Evolutionary conservation across 306 rosid species (phyloP).

Genomic region (Boehmeria nivea): DNA sequence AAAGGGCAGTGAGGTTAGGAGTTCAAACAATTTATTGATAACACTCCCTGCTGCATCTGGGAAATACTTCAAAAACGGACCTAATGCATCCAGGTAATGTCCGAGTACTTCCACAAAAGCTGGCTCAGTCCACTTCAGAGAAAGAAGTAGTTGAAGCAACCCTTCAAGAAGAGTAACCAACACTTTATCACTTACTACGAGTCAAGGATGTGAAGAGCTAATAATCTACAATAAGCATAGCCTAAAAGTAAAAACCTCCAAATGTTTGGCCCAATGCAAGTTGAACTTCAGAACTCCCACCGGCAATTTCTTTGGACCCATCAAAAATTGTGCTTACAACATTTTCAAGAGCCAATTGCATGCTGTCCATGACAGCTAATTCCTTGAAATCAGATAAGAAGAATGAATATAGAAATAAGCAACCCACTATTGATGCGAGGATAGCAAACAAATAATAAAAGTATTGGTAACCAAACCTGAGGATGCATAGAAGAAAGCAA

Average conservation of each 20-base stretch:
- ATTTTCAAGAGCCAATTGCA: slow-evolving; percentile 80
- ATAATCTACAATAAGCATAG: too few relatives aligned
- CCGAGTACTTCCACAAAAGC: slow-evolving; percentile 80
- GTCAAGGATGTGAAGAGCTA: too few relatives aligned
- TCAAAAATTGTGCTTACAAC: slow-evolving; percentile 70
- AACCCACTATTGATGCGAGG: slow-evolving; percentile 11
- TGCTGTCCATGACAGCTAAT: slow-evolving; percentile 77
- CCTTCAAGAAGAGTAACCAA: slow-evolving; percentile 45
- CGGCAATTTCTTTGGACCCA: slow-evolving; percentile 51
- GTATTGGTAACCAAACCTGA: slow-evolving; percentile 51
- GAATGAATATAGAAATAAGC: not conserved
- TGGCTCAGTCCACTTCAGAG: slow-evolving; percentile 85
- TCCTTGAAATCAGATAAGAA: slow-evolving; percentile 45
- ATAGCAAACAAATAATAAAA: slow-evolving; percentile 25
- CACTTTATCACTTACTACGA: not conserved
- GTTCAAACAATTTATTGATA: slow-evolving; percentile 84
- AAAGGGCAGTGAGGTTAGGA: slow-evolving; percentile 77
- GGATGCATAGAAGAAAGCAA: slow-evolving; percentile 49
- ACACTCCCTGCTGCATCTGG: slow-evolving; percentile 92
- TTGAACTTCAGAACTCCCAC: slow-evolving; percentile 63
- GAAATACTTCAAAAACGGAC: slow-evolving; percentile 78
- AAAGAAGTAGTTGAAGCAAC: slow-evolving; percentile 78
- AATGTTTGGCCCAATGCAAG: slow-evolving; percentile 55
- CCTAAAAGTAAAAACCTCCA: slow-evolving; percentile 53
- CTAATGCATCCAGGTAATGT: slow-evolving; percentile 86